Evolutionary conservation across 257 asterid genomes (phyloP).

Genomic region (Linderniella brevidens): DNA sequence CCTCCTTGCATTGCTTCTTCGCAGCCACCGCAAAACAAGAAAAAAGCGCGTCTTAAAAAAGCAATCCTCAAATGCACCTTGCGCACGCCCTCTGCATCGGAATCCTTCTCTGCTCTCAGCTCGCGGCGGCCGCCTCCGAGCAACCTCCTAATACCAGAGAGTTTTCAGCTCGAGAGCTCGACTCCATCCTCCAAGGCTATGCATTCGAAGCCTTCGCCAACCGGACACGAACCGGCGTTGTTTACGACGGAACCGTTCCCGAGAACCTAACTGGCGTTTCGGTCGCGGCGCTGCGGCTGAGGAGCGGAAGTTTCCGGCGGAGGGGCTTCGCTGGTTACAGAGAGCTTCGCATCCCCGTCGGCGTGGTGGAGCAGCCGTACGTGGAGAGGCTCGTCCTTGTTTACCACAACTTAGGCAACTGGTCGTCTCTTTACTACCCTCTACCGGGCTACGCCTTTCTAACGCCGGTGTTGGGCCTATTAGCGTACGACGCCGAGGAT

Average conservation of each 20-base stretch:
- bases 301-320: constrained; percentile 49
- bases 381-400: constrained; percentile 54
- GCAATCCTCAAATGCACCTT: too few relatives aligned
- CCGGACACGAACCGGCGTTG: constrained; percentile 35
- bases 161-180: constrained; percentile 23
- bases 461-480: constrained; percentile 52
- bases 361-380: constrained; percentile 27
- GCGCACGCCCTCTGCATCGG: too few relatives aligned
- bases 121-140: too few relatives aligned
- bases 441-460: constrained; percentile 29
- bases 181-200: constrained; percentile 40
- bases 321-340: constrained; percentile 27
- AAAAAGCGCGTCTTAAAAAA: too few relatives aligned
- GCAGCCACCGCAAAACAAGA: too few relatives aligned
- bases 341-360: constrained; percentile 42
- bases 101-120: too few relatives aligned
- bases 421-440: constrained; percentile 28
- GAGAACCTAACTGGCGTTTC: constrained; percentile 41
- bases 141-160: too few relatives aligned
- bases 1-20: too few relatives aligned
- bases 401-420: constrained; percentile 51
- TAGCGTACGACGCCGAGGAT: constrained; percentile 48
- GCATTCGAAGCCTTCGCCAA: constrained; percentile 35
- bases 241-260: constrained; percentile 35
- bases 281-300: constrained; percentile 47